Evolutionary conservation across 2,329 filamentous ascomycete genomes (phyloP), one percentile per base, ranked within the genome.

Genomic region (Malbranchea cinnamomea): DNA sequence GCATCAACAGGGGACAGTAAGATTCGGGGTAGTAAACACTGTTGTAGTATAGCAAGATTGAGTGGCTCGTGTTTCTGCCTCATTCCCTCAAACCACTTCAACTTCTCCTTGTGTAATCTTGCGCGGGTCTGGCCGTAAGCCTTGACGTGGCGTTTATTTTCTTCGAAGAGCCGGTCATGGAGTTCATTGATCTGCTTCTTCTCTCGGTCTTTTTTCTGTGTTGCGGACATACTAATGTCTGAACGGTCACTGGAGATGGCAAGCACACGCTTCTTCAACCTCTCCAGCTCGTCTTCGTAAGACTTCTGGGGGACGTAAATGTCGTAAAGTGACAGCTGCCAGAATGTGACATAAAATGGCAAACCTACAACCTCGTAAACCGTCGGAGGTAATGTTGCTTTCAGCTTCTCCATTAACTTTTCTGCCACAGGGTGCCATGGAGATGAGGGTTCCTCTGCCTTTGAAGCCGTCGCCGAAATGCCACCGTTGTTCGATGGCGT

Each of bases 11-110:
- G 73, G 1, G 85, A 93, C 17, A 93, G 63, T 15, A 89, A 67
- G 11, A 91, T 65, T 23, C 89, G 77, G 6, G 89, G 89, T n/a
- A 95, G 56, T 41, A 98, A 74, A 49, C 89, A 98, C 44, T 91
- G 77, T 53, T 95, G 84, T 6, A 98, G 67, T 11, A 98, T 59
- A 3, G 71, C 67, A 43, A 84, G 73, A 30, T 87, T 80, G 4
- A 91, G 64, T 5, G 61, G 62, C 34, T 78, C 74, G 22, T 67
- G 59, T 43, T 74, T 78, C 13, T 67, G 60, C 36, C 70, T 67
- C 39, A 73, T 65, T 6, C 69, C 66, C 4, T 68, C 59, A 49
- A 95, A 94, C 74, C 85, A 94, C 32, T 67, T 57, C 40, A 74
- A 64, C 49, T 85, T 84, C 45, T 87, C 80, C 39, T 75, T 75